Percentiles rank a stretch among this genome's conserved stretches.
These are phyloP conservation scores for Gnaphalium uliginosum DNA, from an alignment of 129 eudicot species.

Conservation along the genomic window DNA sequence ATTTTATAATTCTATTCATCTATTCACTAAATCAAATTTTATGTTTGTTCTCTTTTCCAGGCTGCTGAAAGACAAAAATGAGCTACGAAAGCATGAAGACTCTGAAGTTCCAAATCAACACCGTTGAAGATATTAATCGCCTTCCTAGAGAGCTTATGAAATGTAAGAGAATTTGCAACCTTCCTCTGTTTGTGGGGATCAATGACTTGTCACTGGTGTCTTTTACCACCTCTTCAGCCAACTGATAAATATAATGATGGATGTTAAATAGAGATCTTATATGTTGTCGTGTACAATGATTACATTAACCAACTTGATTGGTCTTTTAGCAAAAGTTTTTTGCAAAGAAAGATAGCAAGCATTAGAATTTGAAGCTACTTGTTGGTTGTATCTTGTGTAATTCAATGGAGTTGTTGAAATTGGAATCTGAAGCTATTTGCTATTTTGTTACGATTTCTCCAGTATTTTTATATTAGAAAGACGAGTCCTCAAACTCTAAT, in stretches of 20 bases:
- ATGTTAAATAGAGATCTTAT: neutral
- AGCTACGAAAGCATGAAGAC: neutral
- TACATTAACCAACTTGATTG: neutral
- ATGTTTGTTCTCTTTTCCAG: constrained; percentile 23
- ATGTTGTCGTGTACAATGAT: constrained; percentile 12
- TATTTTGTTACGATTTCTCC: neutral
- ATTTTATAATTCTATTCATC: neutral
- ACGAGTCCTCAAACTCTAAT: no score
- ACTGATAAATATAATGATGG: neutral
- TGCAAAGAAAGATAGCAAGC: neutral
- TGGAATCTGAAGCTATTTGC: no score
- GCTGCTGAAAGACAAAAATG: constrained; percentile 57
- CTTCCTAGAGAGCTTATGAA: neutral
- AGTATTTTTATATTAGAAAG: neutral
- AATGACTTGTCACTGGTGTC: neutral
- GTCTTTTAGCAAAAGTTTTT: constrained; percentile 14
- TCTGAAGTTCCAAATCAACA: neutral
- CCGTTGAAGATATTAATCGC: neutral
- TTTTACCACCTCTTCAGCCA: neutral
- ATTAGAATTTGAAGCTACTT: constrained; percentile 5
- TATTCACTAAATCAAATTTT: neutral
- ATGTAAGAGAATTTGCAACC: neutral
- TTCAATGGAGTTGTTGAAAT: neutral
- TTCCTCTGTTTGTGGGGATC: neutral
- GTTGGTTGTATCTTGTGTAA: neutral